Percentiles rank a stretch among this genome's conserved stretches.
phyloP scores from a whole-genome alignment of 2,329 filamentous ascomycete species.

The Ceratocystis diversiconidia region DNA sequence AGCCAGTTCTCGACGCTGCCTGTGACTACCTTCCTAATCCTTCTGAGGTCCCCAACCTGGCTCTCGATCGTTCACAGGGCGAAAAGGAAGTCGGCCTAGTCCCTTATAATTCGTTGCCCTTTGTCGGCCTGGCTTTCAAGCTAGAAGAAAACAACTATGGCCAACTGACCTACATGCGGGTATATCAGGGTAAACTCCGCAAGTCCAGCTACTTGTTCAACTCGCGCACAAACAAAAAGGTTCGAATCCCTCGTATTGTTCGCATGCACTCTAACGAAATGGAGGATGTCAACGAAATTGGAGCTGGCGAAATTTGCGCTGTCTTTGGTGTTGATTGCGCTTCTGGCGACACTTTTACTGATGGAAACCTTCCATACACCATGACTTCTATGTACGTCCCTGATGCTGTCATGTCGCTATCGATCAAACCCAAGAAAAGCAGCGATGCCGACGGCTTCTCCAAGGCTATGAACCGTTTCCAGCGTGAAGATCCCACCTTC shows the following conservation, averaged over 20 bases:
- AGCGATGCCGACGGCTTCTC: constrained; percentile 89
- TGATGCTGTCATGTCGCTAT: constrained; percentile 93
- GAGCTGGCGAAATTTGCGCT: constrained; percentile 93
- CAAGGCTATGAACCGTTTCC: constrained; percentile 98
- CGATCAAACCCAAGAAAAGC: constrained; percentile 87
- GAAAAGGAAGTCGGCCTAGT: constrained; percentile 77
- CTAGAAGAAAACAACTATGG: constrained; percentile 98
- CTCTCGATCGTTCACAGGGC: constrained; percentile 64
- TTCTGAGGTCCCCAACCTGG: constrained; percentile 73
- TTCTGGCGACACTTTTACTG: constrained; percentile 95
- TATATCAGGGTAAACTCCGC: constrained; percentile 83
- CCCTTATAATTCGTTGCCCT: constrained; percentile 84
- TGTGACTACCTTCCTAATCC: constrained; percentile 94
- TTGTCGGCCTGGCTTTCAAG: constrained; percentile 95
- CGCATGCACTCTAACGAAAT: constrained; percentile 99
- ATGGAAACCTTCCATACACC: constrained; percentile 78
- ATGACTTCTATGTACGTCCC: constrained; percentile 99
- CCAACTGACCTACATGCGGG: constrained; percentile 93
- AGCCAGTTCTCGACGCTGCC: constrained; percentile 92
- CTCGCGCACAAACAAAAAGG: constrained; percentile 84
- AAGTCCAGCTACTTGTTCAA: constrained; percentile 91
- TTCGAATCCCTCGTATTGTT: constrained; percentile 92
- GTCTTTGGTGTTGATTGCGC: constrained; percentile 97
- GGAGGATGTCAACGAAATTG: constrained; percentile 88
- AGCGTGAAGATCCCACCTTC: constrained; percentile 96